Conservation (phyloP, 2,329 filamentous ascomycete species). For the Colletotrichum tabaci region DNA sequence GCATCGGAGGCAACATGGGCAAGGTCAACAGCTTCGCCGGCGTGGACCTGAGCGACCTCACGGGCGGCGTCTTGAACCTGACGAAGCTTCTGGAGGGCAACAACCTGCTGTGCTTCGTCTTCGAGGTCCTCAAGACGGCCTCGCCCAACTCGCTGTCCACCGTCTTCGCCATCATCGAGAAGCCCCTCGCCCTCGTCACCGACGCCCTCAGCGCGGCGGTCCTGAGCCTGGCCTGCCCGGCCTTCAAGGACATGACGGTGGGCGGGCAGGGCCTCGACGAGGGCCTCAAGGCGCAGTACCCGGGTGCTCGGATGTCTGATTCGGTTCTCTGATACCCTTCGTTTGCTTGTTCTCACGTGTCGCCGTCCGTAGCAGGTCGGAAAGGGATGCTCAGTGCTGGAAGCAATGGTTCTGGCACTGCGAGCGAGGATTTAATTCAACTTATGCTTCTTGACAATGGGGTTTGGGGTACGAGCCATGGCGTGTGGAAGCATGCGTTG, state of each 20-base stretch:
- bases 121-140: constrained; percentile 56
- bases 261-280: constrained; percentile 44
- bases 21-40: constrained; percentile 66
- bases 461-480: not conserved
- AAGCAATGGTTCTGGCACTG: not conserved
- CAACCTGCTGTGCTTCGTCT: constrained; percentile 59
- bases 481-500: not conserved
- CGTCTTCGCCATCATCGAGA: constrained; percentile 52
- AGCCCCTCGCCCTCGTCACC: constrained; percentile 52
- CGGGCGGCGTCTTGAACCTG: constrained; percentile 60
- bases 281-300: constrained; percentile 26
- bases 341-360: not conserved
- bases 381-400: too few relatives aligned
- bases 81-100: constrained; percentile 60
- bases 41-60: constrained; percentile 58
- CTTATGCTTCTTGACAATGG: not conserved
- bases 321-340: constrained; percentile 3
- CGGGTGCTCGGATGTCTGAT: constrained; percentile 21
- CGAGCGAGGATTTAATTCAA: not conserved
- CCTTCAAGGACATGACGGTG: constrained; percentile 48
- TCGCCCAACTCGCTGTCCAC: constrained; percentile 59
- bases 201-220: constrained; percentile 49
- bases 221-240: constrained; percentile 49
- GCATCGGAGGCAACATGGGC: constrained; percentile 68
- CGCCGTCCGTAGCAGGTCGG: not conserved